Evolutionary conservation across 176 grass and related monocot genomes (phyloP).

Genomic region (Microstegium vimineum): DNA sequence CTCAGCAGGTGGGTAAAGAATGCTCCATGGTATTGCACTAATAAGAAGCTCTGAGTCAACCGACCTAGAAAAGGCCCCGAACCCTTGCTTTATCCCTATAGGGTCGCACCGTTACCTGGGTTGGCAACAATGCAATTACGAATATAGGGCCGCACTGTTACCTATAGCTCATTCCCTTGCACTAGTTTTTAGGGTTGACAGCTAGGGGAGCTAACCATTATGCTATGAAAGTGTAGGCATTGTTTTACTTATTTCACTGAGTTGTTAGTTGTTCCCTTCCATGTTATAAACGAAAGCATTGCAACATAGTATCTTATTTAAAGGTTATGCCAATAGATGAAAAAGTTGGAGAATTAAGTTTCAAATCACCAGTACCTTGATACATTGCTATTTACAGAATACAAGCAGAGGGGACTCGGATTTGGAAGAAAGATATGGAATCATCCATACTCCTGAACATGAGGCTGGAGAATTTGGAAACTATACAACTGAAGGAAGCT

Average conservation of each 20-base stretch:
- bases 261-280: background rate
- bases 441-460: background rate
- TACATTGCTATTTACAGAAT: background rate
- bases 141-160: background rate
- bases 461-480: background rate
- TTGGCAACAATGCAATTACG: background rate
- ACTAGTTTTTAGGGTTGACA: background rate
- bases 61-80: background rate
- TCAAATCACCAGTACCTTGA: background rate
- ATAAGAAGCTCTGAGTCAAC: background rate
- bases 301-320: no score
- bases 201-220: background rate
- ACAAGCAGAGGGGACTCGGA: background rate
- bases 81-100: background rate
- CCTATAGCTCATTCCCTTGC: background rate
- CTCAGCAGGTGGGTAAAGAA: background rate
- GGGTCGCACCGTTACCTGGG: background rate
- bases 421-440: constrained; percentile 12
- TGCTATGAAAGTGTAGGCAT: background rate
- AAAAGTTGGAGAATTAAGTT: background rate
- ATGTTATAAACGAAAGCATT: background rate
- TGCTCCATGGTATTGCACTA: background rate
- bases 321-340: no score
- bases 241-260: background rate
- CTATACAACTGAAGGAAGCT: background rate